Conservation (phyloP, 495 filamentous ascomycete genomes). For the Astrothelium macrocarpum region DNA sequence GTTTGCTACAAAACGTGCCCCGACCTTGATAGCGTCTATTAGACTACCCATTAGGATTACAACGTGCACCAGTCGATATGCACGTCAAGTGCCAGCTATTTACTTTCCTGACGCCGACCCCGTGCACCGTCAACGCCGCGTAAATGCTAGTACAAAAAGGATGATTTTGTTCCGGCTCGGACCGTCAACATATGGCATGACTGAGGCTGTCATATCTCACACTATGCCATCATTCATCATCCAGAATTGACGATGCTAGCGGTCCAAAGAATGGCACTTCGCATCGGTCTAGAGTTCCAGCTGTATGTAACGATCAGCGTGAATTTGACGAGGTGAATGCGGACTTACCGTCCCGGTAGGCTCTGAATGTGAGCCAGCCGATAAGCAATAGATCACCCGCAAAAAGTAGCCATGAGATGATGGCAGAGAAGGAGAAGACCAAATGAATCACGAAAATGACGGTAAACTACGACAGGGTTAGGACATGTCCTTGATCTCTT, state of each 20-base stretch:
- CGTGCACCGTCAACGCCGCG: not conserved
- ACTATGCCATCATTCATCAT: conserved; percentile 58
- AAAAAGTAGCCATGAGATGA: conserved; percentile 77
- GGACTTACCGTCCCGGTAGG: conserved; percentile 76
- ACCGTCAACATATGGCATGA: not conserved
- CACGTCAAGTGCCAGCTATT: not conserved
- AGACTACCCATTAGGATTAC: not conserved
- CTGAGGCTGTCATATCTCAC: not conserved
- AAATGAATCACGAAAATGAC: conserved; percentile 77
- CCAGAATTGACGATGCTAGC: conserved; percentile 81
- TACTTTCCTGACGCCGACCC: not conserved
- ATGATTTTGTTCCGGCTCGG: not conserved
- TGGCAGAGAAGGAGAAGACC: conserved; percentile 70
- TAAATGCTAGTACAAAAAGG: not conserved
- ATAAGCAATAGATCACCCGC: conserved; percentile 66
- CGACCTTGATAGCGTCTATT: not conserved
- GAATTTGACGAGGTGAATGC: not conserved
- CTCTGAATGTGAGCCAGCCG: conserved; percentile 62
- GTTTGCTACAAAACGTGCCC: too few species aligned
- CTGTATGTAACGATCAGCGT: conserved; percentile 32
- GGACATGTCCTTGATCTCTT: not conserved
- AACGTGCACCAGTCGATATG: not conserved
- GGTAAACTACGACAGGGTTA: conserved; percentile 43
- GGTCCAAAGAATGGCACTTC: conserved; percentile 82
- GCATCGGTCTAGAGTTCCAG: conserved; percentile 82